Evolutionary conservation across 495 filamentous ascomycete species (phyloP).

Genomic region (Margaritispora aquatica): DNA sequence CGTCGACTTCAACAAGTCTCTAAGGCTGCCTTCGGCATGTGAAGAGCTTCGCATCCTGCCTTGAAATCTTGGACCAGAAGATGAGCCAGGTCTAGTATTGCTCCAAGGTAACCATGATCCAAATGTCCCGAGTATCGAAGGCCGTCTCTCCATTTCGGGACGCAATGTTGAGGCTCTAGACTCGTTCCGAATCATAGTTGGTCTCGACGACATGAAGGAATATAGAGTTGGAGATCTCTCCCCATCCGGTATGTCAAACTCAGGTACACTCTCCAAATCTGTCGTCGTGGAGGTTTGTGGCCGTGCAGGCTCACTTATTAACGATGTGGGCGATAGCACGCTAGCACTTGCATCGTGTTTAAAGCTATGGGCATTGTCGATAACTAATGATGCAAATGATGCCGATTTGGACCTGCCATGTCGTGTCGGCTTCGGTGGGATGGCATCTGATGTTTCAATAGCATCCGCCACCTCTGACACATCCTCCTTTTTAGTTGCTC

Average conservation of each 20-base stretch:
- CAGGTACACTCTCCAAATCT: slow-evolving; percentile 13
- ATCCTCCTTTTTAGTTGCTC: slow-evolving; percentile 28
- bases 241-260: neutral
- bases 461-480: slow-evolving; percentile 9
- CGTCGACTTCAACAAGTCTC: slow-evolving; percentile 22
- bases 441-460: slow-evolving; percentile 10
- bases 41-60: slow-evolving; percentile 18
- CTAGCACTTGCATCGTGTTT: slow-evolving; percentile 9
- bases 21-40: slow-evolving; percentile 26
- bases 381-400: slow-evolving; percentile 40
- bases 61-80: neutral
- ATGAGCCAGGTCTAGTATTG: neutral
- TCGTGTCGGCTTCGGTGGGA: slow-evolving; percentile 17
- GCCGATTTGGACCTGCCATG: slow-evolving; percentile 35
- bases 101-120: slow-evolving; percentile 24
- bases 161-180: slow-evolving; percentile 18
- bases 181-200: slow-evolving; percentile 16
- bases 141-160: slow-evolving; percentile 4
- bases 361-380: slow-evolving; percentile 29
- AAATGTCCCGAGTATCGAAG: slow-evolving; percentile 19
- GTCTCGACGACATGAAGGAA: slow-evolving; percentile 12
- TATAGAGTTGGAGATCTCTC: slow-evolving; percentile 12
- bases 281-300: slow-evolving; percentile 34
- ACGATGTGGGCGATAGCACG: slow-evolving; percentile 25
- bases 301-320: slow-evolving; percentile 40